Conservation (phyloP, 1,284 basidiomycete genomes). For the Macrocystidia cucumis region DNA sequence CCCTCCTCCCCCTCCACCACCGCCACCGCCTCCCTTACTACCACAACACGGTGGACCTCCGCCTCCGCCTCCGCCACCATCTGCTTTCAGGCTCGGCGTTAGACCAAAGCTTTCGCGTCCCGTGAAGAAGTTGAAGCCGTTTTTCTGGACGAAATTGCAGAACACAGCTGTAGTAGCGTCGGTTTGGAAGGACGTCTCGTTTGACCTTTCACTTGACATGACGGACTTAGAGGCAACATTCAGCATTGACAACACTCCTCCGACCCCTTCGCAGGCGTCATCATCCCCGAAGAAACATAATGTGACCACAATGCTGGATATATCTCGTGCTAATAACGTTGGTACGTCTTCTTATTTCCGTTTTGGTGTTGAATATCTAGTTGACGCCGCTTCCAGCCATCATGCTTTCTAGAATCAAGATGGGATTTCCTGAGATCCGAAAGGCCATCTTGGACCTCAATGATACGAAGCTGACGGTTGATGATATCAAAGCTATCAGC, state of each 20-base stretch:
- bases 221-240: slow-evolving; percentile 74
- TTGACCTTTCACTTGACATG: slow-evolving; percentile 43
- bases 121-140: slow-evolving; percentile 68
- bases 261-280: slow-evolving; percentile 35
- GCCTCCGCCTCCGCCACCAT: slow-evolving; percentile 30
- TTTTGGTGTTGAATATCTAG: slow-evolving; percentile 1
- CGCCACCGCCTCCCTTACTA: slow-evolving; percentile 17
- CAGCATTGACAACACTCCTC: slow-evolving; percentile 43
- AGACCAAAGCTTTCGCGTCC: slow-evolving; percentile 29
- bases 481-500: slow-evolving; percentile 67
- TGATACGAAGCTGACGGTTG: slow-evolving; percentile 56
- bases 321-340: slow-evolving; percentile 80
- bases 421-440: slow-evolving; percentile 55
- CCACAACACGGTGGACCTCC: slow-evolving; percentile 20
- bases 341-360: slow-evolving; percentile 33
- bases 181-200: slow-evolving; percentile 63
- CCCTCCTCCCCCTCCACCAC: slow-evolving; percentile 16
- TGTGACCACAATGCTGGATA: slow-evolving; percentile 69
- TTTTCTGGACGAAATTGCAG: slow-evolving; percentile 85
- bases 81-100: slow-evolving; percentile 23
- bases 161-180: slow-evolving; percentile 38
- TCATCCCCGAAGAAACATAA: slow-evolving; percentile 47
- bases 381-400: slow-evolving; percentile 43
- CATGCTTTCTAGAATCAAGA: slow-evolving; percentile 72
- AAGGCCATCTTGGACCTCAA: slow-evolving; percentile 64